Conservation (phyloP, 2,329 filamentous ascomycete species). For the Fusarium neocosmosporiellum region DNA sequence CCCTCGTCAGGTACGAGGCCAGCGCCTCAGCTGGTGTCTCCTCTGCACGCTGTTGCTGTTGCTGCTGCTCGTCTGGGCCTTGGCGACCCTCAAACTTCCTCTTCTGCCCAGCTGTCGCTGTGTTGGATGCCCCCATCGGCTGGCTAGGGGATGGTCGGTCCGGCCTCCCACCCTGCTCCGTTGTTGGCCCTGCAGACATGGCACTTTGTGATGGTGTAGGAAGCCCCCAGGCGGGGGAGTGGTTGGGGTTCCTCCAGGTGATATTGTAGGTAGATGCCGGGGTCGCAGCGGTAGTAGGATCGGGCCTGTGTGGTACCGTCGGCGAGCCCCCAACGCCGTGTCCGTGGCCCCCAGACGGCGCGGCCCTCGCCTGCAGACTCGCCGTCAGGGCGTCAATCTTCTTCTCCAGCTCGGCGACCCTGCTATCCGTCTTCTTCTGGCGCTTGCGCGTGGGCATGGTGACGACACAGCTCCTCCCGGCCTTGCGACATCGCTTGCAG, state of each 20-base stretch:
- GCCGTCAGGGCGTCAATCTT: conserved; percentile 92
- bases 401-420: conserved; percentile 90
- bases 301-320: conserved; percentile 14
- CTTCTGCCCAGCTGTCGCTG: conserved; percentile 44
- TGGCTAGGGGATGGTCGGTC: conserved; percentile 22
- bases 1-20: conserved; percentile 36
- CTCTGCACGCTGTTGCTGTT: conserved; percentile 5
- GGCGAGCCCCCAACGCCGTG: conserved; percentile 20
- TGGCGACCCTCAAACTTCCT: conserved; percentile 45
- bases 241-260: conserved; percentile 18
- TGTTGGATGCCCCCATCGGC: conserved; percentile 10
- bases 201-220: conserved; percentile 22
- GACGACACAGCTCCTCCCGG: conserved; percentile 79
- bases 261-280: conserved; percentile 13
- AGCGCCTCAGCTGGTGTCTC: conserved; percentile 31
- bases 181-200: conserved; percentile 4
- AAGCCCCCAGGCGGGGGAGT: conserved; percentile 31
- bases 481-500: conserved; percentile 83
- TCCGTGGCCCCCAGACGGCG: conserved; percentile 28
- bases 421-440: conserved; percentile 91
- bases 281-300: conserved; percentile 13
- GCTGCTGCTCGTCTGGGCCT: conserved; percentile 19
- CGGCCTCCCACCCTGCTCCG: conserved; percentile 27
- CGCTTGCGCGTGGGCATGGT: conserved; percentile 81
- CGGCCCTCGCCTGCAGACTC: conserved; percentile 71